These are phyloP conservation scores for Polygonum aviculare DNA, from an alignment of 148 eudicot genomes.

Conservation along the genomic window DNA sequence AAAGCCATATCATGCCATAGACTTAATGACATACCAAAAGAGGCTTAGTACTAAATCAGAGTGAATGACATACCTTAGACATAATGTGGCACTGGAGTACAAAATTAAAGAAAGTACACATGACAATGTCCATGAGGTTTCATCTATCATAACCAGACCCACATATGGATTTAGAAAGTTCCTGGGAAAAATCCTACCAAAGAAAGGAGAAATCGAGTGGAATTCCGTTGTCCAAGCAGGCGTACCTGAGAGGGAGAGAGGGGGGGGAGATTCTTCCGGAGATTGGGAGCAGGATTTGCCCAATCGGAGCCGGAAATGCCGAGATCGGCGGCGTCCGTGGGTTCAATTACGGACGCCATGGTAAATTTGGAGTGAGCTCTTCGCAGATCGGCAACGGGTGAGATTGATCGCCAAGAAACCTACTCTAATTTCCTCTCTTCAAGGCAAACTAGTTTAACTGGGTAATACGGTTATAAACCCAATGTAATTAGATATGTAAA, in stretches of 20 bases:
- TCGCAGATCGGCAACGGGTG: neutral
- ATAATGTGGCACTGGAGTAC: slow-evolving; percentile 75
- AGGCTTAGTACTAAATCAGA: too few species aligned
- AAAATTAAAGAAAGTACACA: slow-evolving; percentile 86
- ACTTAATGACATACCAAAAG: slow-evolving; percentile 24
- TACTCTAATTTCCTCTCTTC: too few species aligned
- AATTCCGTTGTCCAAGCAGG: neutral
- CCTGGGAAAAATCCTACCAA: neutral
- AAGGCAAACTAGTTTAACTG: too few species aligned
- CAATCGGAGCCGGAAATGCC: slow-evolving; percentile 21
- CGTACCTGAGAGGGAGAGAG: slow-evolving; percentile 58
- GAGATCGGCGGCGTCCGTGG: slow-evolving; percentile 31
- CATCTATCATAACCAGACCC: slow-evolving; percentile 31
- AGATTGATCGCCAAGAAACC: too few species aligned
- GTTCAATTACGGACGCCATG: slow-evolving; percentile 1
- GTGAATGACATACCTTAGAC: slow-evolving; percentile 41
- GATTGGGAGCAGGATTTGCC: slow-evolving; percentile 36
- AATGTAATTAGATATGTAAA: too few species aligned
- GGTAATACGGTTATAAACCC: too few species aligned
- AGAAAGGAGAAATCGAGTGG: neutral
- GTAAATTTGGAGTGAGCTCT: neutral
- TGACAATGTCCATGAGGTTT: slow-evolving; percentile 99
- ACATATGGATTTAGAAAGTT: neutral
- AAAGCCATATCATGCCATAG: slow-evolving; percentile 38
- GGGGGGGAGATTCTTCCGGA: slow-evolving; percentile 42